These are phyloP conservation scores for Zygosaccharomyces bailii DNA, from an alignment of 805 yeast species.

Conservation along the genomic window DNA sequence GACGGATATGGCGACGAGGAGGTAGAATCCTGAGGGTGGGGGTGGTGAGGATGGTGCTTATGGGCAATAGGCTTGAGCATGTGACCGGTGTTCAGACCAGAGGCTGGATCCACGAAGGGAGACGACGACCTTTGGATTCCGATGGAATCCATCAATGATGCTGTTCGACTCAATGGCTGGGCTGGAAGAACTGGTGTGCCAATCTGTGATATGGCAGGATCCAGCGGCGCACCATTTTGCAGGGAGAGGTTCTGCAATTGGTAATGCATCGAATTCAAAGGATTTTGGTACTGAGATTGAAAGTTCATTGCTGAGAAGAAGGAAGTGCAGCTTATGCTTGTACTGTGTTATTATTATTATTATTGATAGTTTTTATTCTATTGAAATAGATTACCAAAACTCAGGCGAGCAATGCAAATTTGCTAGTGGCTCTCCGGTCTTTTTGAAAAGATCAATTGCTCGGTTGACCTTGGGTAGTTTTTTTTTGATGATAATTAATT, in stretches of 20 bases:
- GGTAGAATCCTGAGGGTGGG: constrained; percentile 5
- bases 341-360: background rate
- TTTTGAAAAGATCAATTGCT: background rate
- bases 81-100: constrained; percentile 2
- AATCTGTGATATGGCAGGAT: constrained; percentile 8
- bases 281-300: constrained; percentile 19
- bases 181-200: constrained; percentile 15
- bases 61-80: constrained; percentile 1
- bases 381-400: background rate
- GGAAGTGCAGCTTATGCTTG: background rate
- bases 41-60: background rate
- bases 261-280: constrained; percentile 21
- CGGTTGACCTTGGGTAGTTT: background rate
- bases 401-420: background rate
- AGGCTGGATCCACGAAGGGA: constrained; percentile 18
- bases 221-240: constrained; percentile 1
- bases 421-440: constrained; percentile 1
- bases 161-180: constrained; percentile 20
- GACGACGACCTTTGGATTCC: constrained; percentile 29
- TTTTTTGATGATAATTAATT: background rate
- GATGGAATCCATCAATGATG: constrained; percentile 28
- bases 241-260: constrained; percentile 19
- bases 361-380: background rate
- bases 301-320: constrained; percentile 15
- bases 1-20: constrained; percentile 17